These are phyloP conservation scores for Rauvolfia tetraphylla DNA, from an alignment of 257 asterid genomes.

Conservation along the genomic window DNA sequence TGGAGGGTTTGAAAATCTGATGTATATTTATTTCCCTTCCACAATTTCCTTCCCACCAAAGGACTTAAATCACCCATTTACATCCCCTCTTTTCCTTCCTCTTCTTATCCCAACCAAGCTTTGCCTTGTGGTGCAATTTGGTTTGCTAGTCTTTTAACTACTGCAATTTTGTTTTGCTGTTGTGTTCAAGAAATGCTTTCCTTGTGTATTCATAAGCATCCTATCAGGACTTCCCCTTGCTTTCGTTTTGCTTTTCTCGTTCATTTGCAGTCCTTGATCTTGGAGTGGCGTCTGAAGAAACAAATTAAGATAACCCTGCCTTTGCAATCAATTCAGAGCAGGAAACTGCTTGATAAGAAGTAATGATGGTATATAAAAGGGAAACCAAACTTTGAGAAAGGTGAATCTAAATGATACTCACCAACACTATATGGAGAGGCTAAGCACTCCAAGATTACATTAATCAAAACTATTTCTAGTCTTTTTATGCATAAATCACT, in stretches of 20 bases:
- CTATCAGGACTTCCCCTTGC: background rate
- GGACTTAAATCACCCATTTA: no score
- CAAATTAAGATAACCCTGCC: background rate
- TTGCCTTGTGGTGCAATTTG: background rate
- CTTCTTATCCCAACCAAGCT: background rate
- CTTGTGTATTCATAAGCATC: background rate
- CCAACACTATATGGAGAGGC: background rate
- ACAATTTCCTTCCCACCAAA: no score
- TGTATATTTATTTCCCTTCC: no score
- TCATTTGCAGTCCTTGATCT: background rate
- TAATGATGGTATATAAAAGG: no score
- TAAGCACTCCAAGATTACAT: background rate
- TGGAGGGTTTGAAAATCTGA: no score
- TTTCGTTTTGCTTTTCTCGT: background rate
- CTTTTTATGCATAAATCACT: background rate
- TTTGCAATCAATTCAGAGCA: no score
- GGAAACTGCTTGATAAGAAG: no score
- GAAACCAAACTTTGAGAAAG: background rate
- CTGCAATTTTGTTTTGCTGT: background rate
- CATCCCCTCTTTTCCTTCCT: no score
- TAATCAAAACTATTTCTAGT: background rate
- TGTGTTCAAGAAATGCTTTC: background rate
- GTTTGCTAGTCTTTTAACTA: background rate
- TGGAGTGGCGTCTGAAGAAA: background rate
- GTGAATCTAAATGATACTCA: background rate